Evolutionary conservation across 208 protist species (phyloP).

Genomic region (Crithidia expoeki): DNA sequence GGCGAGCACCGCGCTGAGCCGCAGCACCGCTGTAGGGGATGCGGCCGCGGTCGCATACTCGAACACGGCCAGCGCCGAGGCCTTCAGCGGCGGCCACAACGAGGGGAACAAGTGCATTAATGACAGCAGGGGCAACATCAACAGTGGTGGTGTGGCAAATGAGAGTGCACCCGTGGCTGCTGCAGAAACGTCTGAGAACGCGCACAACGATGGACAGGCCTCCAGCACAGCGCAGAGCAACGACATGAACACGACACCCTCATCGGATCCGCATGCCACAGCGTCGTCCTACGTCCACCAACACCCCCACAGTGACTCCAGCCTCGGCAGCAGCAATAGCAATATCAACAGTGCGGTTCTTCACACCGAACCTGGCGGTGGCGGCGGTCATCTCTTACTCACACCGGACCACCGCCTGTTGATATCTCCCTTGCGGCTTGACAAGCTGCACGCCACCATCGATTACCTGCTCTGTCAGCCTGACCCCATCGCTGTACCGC

Average conservation of each 20-base stretch:
- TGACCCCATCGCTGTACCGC: constrained; percentile 46
- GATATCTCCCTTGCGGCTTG: constrained; percentile 53
- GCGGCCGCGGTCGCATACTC: neutral
- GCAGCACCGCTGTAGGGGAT: neutral
- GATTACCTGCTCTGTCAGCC: constrained; percentile 52
- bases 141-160: neutral
- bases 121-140: neutral
- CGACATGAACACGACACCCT: too few species aligned
- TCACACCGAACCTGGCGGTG: constrained; percentile 20
- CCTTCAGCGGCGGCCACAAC: too few species aligned
- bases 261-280: too few species aligned
- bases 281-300: too few species aligned
- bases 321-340: neutral
- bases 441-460: constrained; percentile 52
- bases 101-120: neutral
- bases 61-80: neutral
- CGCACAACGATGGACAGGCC: too few species aligned
- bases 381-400: constrained; percentile 23
- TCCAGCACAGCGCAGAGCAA: too few species aligned
- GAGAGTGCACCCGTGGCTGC: too few species aligned
- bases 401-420: constrained; percentile 28
- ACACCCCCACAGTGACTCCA: too few species aligned
- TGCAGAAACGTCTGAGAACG: too few species aligned
- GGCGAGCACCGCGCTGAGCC: constrained; percentile 3
- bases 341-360: neutral